Evolutionary conservation across 768 basidiomycete genomes (phyloP).

Genomic region (Lactarius evosmus): DNA sequence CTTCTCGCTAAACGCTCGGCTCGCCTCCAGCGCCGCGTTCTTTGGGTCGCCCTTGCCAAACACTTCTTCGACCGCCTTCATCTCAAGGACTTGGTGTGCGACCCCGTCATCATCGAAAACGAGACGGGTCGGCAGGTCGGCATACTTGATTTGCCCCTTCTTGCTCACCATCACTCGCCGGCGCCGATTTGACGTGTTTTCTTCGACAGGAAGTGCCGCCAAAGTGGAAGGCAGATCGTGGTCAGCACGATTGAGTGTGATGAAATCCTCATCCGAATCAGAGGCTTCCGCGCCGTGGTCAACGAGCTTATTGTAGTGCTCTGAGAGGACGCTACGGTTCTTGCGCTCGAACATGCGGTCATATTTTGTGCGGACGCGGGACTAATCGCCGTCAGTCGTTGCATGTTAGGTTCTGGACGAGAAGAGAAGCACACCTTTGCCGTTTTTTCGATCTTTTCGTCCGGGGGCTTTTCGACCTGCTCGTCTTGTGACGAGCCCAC

Average conservation of each 20-base stretch:
- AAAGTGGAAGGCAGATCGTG: constrained; percentile 55
- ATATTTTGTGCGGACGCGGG: constrained; percentile 81
- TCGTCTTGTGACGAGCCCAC: background rate
- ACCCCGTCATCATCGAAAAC: constrained; percentile 89
- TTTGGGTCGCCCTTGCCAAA: constrained; percentile 58
- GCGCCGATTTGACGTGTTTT: constrained; percentile 83
- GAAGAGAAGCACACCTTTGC: constrained; percentile 2
- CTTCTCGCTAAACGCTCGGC: constrained; percentile 64
- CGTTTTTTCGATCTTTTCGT: constrained; percentile 4
- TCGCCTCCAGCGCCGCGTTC: constrained; percentile 58
- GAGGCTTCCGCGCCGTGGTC: constrained; percentile 52
- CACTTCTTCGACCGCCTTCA: constrained; percentile 67
- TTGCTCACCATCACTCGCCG: constrained; percentile 70
- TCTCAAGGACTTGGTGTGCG: constrained; percentile 78
- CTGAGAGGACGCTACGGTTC: constrained; percentile 88
- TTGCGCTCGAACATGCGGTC: constrained; percentile 97
- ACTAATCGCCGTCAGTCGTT: background rate
- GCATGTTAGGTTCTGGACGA: background rate
- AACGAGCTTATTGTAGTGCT: constrained; percentile 86
- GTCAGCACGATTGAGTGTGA: constrained; percentile 88
- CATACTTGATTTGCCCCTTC: constrained; percentile 60
- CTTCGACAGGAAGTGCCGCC: constrained; percentile 34
- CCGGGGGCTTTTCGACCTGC: background rate
- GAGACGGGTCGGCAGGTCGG: constrained; percentile 65
- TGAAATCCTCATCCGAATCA: constrained; percentile 73